phyloP scores from a whole-genome alignment of 2,329 filamentous ascomycete genomes.

The Sclerotinia glacialis region DNA sequence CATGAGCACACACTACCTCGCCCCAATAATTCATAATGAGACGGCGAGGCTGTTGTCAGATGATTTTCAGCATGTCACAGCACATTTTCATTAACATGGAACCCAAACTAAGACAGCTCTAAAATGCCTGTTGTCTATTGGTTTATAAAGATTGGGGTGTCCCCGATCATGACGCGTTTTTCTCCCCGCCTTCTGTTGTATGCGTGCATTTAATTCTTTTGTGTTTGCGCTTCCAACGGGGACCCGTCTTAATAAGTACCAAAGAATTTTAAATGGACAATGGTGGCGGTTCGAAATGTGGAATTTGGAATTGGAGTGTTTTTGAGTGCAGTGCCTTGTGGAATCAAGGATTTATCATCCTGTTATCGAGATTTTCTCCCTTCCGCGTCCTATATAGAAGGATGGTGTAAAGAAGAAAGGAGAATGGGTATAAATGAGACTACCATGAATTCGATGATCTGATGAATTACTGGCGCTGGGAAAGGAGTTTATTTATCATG shows the following conservation, averaged over 20 bases:
- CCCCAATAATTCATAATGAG: slow-evolving; percentile 15
- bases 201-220: not conserved
- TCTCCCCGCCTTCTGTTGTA: not conserved
- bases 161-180: slow-evolving; percentile 1
- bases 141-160: not conserved
- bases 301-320: not conserved
- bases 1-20: slow-evolving; percentile 20
- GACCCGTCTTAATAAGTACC: not conserved
- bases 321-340: slow-evolving; percentile 2
- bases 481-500: slow-evolving; percentile 18
- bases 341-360: not conserved
- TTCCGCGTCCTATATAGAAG: not conserved
- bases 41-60: not conserved
- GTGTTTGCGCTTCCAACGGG: not conserved
- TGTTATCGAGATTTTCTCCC: not conserved
- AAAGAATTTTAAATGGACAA: not conserved
- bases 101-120: not conserved
- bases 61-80: slow-evolving; percentile 2
- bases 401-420: slow-evolving; percentile 3
- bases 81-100: slow-evolving; percentile 6
- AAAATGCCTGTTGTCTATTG: slow-evolving; percentile 4
- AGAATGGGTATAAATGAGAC: slow-evolving; percentile 13
- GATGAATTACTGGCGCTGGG: slow-evolving; percentile 13
- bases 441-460: slow-evolving; percentile 15
- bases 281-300: not conserved